Percentiles rank a stretch among this genome's conserved stretches.
Conservation (phyloP, 2,329 filamentous ascomycete species). For the Colletotrichum salicis region DNA sequence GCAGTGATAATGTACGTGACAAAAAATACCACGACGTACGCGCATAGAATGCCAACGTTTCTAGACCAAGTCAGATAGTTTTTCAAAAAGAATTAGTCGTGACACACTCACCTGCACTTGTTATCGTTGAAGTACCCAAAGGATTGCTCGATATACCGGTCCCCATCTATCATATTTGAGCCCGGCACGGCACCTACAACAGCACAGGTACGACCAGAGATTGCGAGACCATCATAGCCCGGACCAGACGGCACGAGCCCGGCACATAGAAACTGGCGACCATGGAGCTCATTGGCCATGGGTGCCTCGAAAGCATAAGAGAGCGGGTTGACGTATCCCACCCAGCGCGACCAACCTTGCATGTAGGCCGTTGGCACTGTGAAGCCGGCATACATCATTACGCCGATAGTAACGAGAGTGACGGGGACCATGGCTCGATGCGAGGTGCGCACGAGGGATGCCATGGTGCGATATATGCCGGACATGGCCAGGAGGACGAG, state of each 20-base stretch:
- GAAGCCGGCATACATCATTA: slow-evolving; percentile 79
- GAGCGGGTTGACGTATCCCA: slow-evolving; percentile 83
- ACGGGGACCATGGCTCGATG: slow-evolving; percentile 59
- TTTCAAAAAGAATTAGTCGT: fast-evolving
- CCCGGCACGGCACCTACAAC: slow-evolving; percentile 58
- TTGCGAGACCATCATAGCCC: slow-evolving; percentile 49
- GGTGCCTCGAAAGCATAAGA: slow-evolving; percentile 83
- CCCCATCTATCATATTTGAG: slow-evolving; percentile 53
- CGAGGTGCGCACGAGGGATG: slow-evolving; percentile 42
- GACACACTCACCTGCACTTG: slow-evolving; percentile 52
- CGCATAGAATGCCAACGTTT: slow-evolving; percentile 76
- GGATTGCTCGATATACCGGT: slow-evolving; percentile 53
- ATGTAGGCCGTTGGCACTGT: slow-evolving; percentile 74
- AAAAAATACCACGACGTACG: slow-evolving; percentile 70
- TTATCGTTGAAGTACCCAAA: slow-evolving; percentile 57
- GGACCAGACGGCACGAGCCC: slow-evolving; percentile 53
- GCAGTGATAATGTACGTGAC: slow-evolving; percentile 69
- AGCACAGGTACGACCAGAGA: slow-evolving; percentile 56
- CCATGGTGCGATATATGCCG: slow-evolving; percentile 43
- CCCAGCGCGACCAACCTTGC: slow-evolving; percentile 84
- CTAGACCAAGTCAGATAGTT: slow-evolving; percentile 43
- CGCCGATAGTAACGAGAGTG: slow-evolving; percentile 69
- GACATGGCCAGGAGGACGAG: slow-evolving; percentile 44
- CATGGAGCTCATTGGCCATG: slow-evolving; percentile 84
- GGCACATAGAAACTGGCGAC: slow-evolving; percentile 66